Conservation (phyloP, 2,329 filamentous ascomycete genomes). For the Fusarium scirpi region DNA sequence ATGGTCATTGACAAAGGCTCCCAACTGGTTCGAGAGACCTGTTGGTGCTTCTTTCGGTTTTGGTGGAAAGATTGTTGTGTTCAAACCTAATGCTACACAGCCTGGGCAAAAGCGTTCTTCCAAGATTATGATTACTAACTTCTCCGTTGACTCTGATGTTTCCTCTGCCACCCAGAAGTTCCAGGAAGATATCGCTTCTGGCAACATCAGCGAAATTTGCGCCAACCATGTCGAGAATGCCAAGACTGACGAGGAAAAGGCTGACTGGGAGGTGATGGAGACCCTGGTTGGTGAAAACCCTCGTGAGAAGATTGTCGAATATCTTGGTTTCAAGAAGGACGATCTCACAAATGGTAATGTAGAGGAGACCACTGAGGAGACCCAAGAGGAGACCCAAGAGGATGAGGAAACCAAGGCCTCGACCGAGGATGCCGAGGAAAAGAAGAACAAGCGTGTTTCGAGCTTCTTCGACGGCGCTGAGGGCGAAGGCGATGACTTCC, state of each 20-base stretch:
- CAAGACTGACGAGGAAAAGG: slow-evolving; percentile 89
- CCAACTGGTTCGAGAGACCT: slow-evolving; percentile 90
- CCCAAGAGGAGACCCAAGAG: slow-evolving; percentile 41
- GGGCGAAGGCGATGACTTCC: slow-evolving; percentile 84
- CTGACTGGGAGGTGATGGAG: slow-evolving; percentile 95
- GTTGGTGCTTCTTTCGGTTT: slow-evolving; percentile 93
- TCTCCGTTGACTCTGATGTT: slow-evolving; percentile 87
- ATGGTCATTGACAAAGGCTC: slow-evolving; percentile 87
- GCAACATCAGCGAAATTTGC: slow-evolving; percentile 83
- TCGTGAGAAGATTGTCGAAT: slow-evolving; percentile 86
- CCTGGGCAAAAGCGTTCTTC: slow-evolving; percentile 76
- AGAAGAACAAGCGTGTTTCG: slow-evolving; percentile 72
- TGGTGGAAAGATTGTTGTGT: slow-evolving; percentile 88
- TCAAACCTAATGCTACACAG: slow-evolving; percentile 70
- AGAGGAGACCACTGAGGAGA: slow-evolving; percentile 43
- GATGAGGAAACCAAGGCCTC: slow-evolving; percentile 44
- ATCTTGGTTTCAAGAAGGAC: slow-evolving; percentile 85
- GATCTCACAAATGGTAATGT: slow-evolving; percentile 64
- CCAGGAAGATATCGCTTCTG: slow-evolving; percentile 81
- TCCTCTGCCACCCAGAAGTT: slow-evolving; percentile 88
- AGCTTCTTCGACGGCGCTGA: slow-evolving; percentile 80
- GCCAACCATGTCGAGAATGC: slow-evolving; percentile 80
- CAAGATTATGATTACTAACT: slow-evolving; percentile 85
- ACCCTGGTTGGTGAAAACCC: slow-evolving; percentile 87
- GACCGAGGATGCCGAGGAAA: slow-evolving; percentile 51